A percentile compares a stretch with the other conserved stretches of the same genome.
Evolutionary conservation across 768 basidiomycete genomes (phyloP).

Genomic region (Dendrothele bispora): DNA sequence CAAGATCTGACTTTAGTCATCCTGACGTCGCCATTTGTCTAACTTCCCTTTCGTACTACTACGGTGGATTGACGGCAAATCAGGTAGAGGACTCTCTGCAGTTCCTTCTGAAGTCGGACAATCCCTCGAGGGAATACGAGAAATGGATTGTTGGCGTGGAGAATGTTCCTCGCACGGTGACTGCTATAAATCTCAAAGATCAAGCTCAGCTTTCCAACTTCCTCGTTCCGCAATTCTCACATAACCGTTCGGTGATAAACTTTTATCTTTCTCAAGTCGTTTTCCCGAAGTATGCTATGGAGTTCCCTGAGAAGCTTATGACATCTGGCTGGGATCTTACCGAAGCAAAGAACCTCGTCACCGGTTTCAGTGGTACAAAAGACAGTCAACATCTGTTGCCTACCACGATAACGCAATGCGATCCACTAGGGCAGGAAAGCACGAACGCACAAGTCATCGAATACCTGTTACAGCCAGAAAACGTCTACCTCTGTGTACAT

Average conservation of each 20-base stretch:
- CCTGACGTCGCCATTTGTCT: constrained; percentile 47
- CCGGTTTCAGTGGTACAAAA: constrained; percentile 60
- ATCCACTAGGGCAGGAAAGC: constrained; percentile 36
- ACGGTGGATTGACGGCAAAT: constrained; percentile 37
- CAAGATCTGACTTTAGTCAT: constrained; percentile 51
- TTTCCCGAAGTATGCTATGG: constrained; percentile 50
- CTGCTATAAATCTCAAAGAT: constrained; percentile 44
- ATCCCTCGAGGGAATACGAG: constrained; percentile 41
- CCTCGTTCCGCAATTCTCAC: constrained; percentile 34
- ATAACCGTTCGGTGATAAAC: constrained; percentile 39
- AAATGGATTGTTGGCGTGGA: constrained; percentile 30
- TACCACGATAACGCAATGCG: constrained; percentile 33
- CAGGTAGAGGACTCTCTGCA: constrained; percentile 39
- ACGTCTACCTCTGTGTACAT: constrained; percentile 31
- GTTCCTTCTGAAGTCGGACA: constrained; percentile 37
- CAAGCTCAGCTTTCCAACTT: constrained; percentile 22
- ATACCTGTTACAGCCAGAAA: constrained; percentile 39
- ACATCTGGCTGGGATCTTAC: constrained; percentile 57
- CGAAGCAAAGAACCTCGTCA: constrained; percentile 34
- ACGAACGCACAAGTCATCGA: constrained; percentile 50
- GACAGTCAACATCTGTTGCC: constrained; percentile 42
- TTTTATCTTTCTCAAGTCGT: constrained; percentile 48
- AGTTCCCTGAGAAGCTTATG: constrained; percentile 46
- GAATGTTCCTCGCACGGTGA: constrained; percentile 33
- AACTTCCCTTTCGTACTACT: constrained; percentile 51